These are phyloP conservation scores for grape (Vitis vinifera) DNA, from an alignment of 164 flowering plant species.

Conservation along the genomic window ASM3070453v1 NC_081822.1:14199001-14199500, in stretches of 20 bases:
- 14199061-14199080: conserved; percentile 13
- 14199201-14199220: conserved; percentile 24
- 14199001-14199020: conserved; percentile 9
- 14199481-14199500: neutral
- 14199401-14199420: neutral
- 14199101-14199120: conserved; percentile 24
- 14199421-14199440: neutral
- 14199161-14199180: conserved; percentile 24
- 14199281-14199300: conserved; percentile 29
- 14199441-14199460: too few species aligned
- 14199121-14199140: conserved; percentile 9
- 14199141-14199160: neutral
- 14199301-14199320: conserved; percentile 26
- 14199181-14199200: conserved; percentile 21
- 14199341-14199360: conserved; percentile 28
- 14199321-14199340: conserved; percentile 32
- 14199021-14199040: conserved; percentile 16
- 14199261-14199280: conserved; percentile 27
- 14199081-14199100: conserved; percentile 8
- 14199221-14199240: conserved; percentile 14
- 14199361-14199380: conserved; percentile 20
- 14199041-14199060: conserved; percentile 12
- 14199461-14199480: neutral
- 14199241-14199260: conserved; percentile 28
- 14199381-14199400: conserved; percentile 12